A percentile compares a stretch with the other conserved stretches of the same genome.
phyloP scores from a whole-genome alignment of 441 rosid species.

The Lagerstroemia fauriei region DNA sequence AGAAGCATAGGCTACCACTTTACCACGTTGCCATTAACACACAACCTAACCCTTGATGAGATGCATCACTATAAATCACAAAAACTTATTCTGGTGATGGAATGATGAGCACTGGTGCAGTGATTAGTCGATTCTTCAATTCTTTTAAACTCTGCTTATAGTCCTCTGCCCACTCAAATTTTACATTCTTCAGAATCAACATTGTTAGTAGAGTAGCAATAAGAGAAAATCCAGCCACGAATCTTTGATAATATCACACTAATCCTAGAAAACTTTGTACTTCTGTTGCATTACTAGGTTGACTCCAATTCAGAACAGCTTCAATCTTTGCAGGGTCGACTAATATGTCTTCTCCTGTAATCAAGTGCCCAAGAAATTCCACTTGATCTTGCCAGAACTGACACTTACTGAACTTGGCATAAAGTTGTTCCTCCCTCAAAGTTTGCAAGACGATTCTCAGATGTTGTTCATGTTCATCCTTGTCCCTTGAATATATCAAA shows the following conservation, averaged over 20 bases:
- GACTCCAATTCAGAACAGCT: not conserved
- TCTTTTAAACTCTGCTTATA: not conserved
- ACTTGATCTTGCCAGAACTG: not conserved
- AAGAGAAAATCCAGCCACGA: not conserved
- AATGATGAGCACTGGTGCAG: not conserved
- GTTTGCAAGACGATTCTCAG: not conserved
- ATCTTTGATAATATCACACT: not conserved
- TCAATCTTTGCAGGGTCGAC: not conserved
- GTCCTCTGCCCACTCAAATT: not conserved
- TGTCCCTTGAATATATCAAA: not conserved
- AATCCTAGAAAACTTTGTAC: not conserved
- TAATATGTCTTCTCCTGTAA: not conserved
- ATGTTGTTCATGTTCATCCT: not conserved
- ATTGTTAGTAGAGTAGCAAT: not conserved
- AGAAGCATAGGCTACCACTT: not conserved
- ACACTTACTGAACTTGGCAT: not conserved
- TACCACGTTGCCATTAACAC: conserved; percentile 3
- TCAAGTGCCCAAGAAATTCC: not conserved
- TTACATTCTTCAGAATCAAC: not conserved
- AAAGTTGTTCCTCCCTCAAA: not conserved
- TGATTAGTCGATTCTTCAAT: not conserved
- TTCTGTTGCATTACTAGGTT: not conserved
- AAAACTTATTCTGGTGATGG: not conserved
- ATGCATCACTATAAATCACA: conserved; percentile 1
- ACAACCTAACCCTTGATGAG: not conserved